These are phyloP conservation scores for Alternaria brassicicola DNA, from an alignment of 2,329 filamentous ascomycete genomes.

Conservation along the genomic window DNA sequence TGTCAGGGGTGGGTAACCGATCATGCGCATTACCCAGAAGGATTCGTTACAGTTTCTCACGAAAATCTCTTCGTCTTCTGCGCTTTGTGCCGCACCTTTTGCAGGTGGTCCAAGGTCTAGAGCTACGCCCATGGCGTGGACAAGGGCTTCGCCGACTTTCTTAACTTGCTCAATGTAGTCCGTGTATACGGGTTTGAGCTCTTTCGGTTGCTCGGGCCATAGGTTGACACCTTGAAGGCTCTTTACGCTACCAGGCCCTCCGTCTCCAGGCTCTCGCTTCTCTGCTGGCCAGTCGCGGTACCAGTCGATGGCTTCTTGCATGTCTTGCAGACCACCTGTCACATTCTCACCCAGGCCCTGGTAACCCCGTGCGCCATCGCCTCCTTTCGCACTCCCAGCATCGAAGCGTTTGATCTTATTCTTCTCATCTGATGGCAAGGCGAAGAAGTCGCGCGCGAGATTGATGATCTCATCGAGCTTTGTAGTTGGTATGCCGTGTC, in stretches of 20 bases:
- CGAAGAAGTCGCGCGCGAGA: constrained; percentile 47
- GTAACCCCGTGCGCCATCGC: constrained; percentile 49
- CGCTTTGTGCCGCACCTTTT: not conserved
- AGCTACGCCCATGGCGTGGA: constrained; percentile 49
- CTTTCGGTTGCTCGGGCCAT: constrained; percentile 47
- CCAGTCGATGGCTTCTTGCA: constrained; percentile 51
- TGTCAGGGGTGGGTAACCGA: constrained; percentile 47
- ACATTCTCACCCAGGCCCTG: constrained; percentile 49
- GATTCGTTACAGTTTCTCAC: constrained; percentile 37
- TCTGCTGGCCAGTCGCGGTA: constrained; percentile 45
- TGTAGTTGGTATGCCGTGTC: constrained; percentile 47
- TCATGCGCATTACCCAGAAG: constrained; percentile 53
- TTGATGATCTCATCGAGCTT: constrained; percentile 37
- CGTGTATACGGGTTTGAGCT: constrained; percentile 41
- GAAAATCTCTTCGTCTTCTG: constrained; percentile 42
- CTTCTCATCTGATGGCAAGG: constrained; percentile 36
- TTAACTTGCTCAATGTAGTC: constrained; percentile 38
- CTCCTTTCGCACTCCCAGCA: constrained; percentile 38
- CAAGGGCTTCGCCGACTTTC: constrained; percentile 42
- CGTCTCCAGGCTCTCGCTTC: constrained; percentile 17
- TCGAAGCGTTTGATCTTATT: constrained; percentile 44
- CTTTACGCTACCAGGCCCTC: constrained; percentile 28
- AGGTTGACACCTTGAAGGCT: constrained; percentile 52
- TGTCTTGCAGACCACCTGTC: constrained; percentile 42
- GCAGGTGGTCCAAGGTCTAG: constrained; percentile 32